Base-by-base conservation (phyloP, 176 grass and related monocot species). In the Pharus latifolius region DNA sequence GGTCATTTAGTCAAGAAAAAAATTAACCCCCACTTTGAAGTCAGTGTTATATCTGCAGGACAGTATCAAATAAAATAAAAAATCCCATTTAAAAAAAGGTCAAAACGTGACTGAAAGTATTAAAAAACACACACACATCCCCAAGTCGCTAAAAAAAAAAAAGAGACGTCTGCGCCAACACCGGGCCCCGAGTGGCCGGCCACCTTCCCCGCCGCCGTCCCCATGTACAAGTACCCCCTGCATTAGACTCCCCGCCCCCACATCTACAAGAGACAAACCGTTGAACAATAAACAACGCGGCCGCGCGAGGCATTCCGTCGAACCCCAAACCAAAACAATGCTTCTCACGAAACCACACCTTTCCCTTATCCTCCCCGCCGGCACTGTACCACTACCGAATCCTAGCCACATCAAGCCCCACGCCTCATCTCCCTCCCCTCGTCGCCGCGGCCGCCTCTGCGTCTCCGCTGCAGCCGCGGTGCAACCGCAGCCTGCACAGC, bases 231-330 rank as follows among this genome's bases (percentile, higher is more conserved):
- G 31, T 51, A 69, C 35, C 32, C 1, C 8, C 19, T 33, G 33
- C 61, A 67, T 38, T 67, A 60, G 16, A 46, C 60, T 16, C 49
- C 28, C 45, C 33, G 20, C 26, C 3, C 26, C 2, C 3, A 22
- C 66, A 0, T 45, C 35, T 30, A 38, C 10, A 17, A 6, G 13
- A 27, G 22, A 32, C 18, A 14, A 10, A 25, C 37, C 32, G 16
- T 38, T 32, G 32, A 34, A 10, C 31, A n/a, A 27, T 64, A 27
- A 1, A 25, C 18, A 5, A 20, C 44, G 20, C 55, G 7, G 13
- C 23, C 1, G 1, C 59, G 32, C 6, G 18, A 35, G 20, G 49
- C 81, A 84, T 78, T 84, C 47, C 66, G 70, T 77, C 78, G 57
- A 82, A 71, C 79, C 32, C 42, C 34, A 23, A 12, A 51, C 15